Evolutionary conservation across 1,284 basidiomycete species (phyloP), one percentile per base, ranked within the genome.

Genomic region (Hymenochaete sp.): DNA sequence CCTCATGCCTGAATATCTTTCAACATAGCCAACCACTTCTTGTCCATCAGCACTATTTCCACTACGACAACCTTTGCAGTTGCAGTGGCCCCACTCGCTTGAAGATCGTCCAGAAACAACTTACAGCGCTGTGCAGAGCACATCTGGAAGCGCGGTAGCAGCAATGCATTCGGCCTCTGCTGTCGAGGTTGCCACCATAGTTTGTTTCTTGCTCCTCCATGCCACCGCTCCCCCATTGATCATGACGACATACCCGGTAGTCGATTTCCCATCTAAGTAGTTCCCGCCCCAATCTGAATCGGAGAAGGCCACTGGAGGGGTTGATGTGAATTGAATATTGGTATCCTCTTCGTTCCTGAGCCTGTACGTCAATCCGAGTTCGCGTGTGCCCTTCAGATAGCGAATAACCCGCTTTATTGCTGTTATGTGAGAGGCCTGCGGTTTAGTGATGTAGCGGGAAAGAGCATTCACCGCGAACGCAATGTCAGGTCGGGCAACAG

Each of bases 401-500:
- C 52, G 46, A 0, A 67, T 32, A 2, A 63, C 51, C 25, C 62
- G 61, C 14, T 60, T 51, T 11, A 60, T 41, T 0, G 59, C 60
- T 0, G 51, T 52, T 58, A 59, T 63, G 24, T 67, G 65, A 2
- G 46, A 45, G 1, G 47, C 52, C 0, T 59, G 53, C 4, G 61
- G 63, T 28, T 63, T 61, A 0, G 50, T 36, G 1, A 49, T 44
- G 42, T 57, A 63, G 1, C 57, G 52, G 7, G 55, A 51, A 1
- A 67, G 54, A 0, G 57, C 36, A 13, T 57, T 54, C 2, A 64
- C 58, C 0, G 62, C 51, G 36, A 53, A 62, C 0, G 59, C 49
- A 6, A 67, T 42, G 37, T 68, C 59, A 1, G 61, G 60, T 2
- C 61, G 49, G 0, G 60, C 60, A 0, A 53, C 59, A 1, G 59